Conservation (phyloP, 768 basidiomycete species). For the Leccinum olivaceopallidum region DNA sequence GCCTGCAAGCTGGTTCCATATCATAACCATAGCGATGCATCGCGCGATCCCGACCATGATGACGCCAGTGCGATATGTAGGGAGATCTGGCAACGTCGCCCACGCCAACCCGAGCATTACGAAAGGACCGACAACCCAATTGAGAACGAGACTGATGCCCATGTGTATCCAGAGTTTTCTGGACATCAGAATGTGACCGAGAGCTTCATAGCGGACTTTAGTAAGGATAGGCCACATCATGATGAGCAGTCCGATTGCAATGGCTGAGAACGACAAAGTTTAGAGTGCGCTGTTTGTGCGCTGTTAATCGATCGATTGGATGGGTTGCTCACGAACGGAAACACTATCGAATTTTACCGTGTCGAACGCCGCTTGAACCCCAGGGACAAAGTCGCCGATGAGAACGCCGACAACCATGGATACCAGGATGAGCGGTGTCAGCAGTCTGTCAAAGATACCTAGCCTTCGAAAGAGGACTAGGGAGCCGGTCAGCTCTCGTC, state of each 20-base stretch:
- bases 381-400: constrained; percentile 65
- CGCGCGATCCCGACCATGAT: constrained; percentile 66
- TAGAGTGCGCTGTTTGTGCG: background rate
- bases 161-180: constrained; percentile 65
- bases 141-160: constrained; percentile 63
- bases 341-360: constrained; percentile 65
- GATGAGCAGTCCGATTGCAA: constrained; percentile 76
- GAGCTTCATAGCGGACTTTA: constrained; percentile 74
- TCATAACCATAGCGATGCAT: constrained; percentile 66
- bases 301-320: background rate
- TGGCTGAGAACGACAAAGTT: constrained; percentile 46
- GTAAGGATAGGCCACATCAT: constrained; percentile 89
- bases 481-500: background rate
- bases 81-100: constrained; percentile 81
- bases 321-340: constrained; percentile 66
- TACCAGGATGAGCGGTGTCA: constrained; percentile 66
- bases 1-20: constrained; percentile 75
- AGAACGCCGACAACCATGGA: constrained; percentile 77
- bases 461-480: constrained; percentile 44
- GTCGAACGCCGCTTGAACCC: constrained; percentile 61
- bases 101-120: constrained; percentile 85
- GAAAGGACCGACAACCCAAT: constrained; percentile 82
- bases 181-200: constrained; percentile 57
- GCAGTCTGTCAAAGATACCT: constrained; percentile 54
- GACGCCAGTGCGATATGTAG: constrained; percentile 73